These are phyloP conservation scores for Fomitopsis pinicola DNA, from an alignment of 1,284 basidiomycete species.

Conservation along the genomic window DNA sequence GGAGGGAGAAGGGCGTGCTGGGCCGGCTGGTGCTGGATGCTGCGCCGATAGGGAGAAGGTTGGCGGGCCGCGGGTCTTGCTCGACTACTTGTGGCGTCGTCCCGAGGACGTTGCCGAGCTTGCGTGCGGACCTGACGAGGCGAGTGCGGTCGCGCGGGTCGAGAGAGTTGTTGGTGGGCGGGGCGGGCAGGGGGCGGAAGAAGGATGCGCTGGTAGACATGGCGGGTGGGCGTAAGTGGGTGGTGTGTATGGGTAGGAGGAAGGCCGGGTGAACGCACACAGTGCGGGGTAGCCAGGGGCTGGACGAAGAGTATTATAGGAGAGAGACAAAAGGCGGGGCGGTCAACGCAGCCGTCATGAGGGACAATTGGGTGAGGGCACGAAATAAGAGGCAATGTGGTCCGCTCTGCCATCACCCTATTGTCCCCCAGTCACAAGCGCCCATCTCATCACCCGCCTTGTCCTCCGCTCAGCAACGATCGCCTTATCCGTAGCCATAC, in stretches of 20 bases:
- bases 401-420: background rate
- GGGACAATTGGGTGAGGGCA: background rate
- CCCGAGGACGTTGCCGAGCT: slow-evolving; percentile 54
- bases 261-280: background rate
- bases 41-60: slow-evolving; percentile 22
- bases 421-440: background rate
- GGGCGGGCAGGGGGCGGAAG: slow-evolving; percentile 6
- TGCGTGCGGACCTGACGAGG: slow-evolving; percentile 55
- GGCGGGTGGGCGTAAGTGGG: too few species aligned
- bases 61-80: slow-evolving; percentile 11
- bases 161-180: slow-evolving; percentile 47
- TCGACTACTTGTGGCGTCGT: slow-evolving; percentile 51
- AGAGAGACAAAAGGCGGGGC: background rate
- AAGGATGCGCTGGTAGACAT: background rate
- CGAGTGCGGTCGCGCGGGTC: slow-evolving; percentile 44
- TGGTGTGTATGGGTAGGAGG: too few species aligned
- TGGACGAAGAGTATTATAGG: slow-evolving; percentile 1
- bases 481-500: background rate
- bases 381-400: slow-evolving; percentile 1
- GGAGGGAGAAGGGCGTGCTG: slow-evolving; percentile 13
- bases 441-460: background rate
- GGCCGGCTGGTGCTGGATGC: slow-evolving; percentile 1
- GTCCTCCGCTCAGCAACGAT: background rate
- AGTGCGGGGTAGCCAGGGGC: background rate
- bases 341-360: background rate